Percentiles rank a stretch among this genome's conserved stretches.
Conservation (phyloP, 768 basidiomycete genomes). For the Russula sp. region DNA sequence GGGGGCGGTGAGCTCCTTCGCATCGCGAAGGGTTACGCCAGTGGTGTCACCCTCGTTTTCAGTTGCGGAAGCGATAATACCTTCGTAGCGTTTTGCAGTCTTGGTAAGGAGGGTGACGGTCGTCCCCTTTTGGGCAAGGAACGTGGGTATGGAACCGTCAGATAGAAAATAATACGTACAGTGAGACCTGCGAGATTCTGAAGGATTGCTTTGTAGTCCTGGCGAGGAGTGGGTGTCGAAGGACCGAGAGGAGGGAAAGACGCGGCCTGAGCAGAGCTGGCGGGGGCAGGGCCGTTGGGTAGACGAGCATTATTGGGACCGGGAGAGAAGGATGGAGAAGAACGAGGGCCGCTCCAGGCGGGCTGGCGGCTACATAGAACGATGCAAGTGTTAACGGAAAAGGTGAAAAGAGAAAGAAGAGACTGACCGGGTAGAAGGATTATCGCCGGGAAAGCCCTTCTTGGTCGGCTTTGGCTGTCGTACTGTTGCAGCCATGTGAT, state of each 20-base stretch:
- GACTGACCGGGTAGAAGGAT: slow-evolving; percentile 44
- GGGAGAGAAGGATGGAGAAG: slow-evolving; percentile 68
- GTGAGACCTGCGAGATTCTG: slow-evolving; percentile 56
- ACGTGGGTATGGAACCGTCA: not conserved
- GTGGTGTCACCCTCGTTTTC: slow-evolving; percentile 57
- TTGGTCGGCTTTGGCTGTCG: slow-evolving; percentile 59
- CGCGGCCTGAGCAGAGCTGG: slow-evolving; percentile 25
- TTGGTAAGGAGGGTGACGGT: slow-evolving; percentile 68
- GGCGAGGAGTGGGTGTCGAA: slow-evolving; percentile 29
- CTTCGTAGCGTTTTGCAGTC: slow-evolving; percentile 66
- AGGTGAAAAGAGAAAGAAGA: slow-evolving; percentile 21
- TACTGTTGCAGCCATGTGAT: slow-evolving; percentile 25
- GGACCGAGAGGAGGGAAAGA: slow-evolving; percentile 38
- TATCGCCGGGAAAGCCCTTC: slow-evolving; percentile 52
- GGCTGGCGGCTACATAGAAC: slow-evolving; percentile 33
- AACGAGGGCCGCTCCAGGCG: slow-evolving; percentile 65
- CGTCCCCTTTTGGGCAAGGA: slow-evolving; percentile 47
- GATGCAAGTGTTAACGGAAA: not conserved
- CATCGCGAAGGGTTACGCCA: slow-evolving; percentile 76
- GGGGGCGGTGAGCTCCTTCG: slow-evolving; percentile 60
- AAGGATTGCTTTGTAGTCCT: slow-evolving; percentile 45
- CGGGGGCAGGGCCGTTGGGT: slow-evolving; percentile 37
- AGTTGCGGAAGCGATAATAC: slow-evolving; percentile 53
- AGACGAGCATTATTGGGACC: slow-evolving; percentile 37
- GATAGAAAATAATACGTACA: slow-evolving; percentile 35